A percentile compares a stretch with the other conserved stretches of the same genome.
phyloP scores from a whole-genome alignment of 148 eudicot species.

The Rhododendron henanense region DNA sequence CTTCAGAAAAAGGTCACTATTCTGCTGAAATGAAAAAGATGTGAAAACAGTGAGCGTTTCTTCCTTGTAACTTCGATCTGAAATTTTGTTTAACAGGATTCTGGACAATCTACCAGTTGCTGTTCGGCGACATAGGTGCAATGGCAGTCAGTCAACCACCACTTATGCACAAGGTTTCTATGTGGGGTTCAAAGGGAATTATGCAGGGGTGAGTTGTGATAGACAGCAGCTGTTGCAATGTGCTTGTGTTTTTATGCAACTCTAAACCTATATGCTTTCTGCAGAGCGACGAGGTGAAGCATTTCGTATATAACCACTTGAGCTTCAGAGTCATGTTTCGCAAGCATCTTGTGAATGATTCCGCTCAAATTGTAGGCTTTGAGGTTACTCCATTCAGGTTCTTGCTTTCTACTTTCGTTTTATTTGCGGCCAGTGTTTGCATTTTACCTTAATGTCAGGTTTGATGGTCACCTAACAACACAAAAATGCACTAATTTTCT shows the following conservation, averaged over 20 bases:
- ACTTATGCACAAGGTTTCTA: slow-evolving; percentile 49
- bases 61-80: not conserved
- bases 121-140: slow-evolving; percentile 41
- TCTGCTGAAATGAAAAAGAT: not conserved
- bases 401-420: slow-evolving; percentile 4
- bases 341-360: slow-evolving; percentile 37
- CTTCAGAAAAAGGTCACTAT: not conserved
- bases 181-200: slow-evolving; percentile 19
- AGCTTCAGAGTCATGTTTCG: slow-evolving; percentile 58
- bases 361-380: slow-evolving; percentile 58
- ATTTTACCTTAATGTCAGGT: not conserved
- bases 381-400: slow-evolving; percentile 58
- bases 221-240: not conserved
- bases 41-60: not conserved
- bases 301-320: slow-evolving; percentile 49
- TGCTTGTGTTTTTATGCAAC: slow-evolving; percentile 2
- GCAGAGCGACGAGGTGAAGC: slow-evolving; percentile 49
- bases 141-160: slow-evolving; percentile 26
- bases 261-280: not conserved
- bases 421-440: not conserved
- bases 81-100: slow-evolving; percentile 30
- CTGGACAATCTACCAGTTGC: slow-evolving; percentile 59
- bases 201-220: slow-evolving; percentile 35
- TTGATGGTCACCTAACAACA: not conserved
- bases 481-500: too few species aligned